phyloP scores from a whole-genome alignment of 257 asterid genomes.

The Thymus quinquecostatus region DNA sequence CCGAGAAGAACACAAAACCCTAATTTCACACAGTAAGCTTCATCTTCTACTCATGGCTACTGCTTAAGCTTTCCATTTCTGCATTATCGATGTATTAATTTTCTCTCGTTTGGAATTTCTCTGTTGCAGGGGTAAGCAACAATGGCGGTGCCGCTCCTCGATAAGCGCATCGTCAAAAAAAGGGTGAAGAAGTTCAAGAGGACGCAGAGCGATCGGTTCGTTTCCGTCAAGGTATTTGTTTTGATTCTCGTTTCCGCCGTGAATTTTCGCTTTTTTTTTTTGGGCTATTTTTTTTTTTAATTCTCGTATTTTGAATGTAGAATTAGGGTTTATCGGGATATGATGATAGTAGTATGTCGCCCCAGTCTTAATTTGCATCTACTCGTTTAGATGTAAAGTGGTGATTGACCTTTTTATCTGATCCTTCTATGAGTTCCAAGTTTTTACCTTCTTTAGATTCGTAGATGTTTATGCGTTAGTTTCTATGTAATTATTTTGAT shows the following conservation, averaged over 20 bases:
- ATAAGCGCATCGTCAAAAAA: conserved; percentile 46
- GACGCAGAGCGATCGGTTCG: conserved; percentile 49
- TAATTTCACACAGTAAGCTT: conserved; percentile 29
- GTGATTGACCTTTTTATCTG: conserved; percentile 53
- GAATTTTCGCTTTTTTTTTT: too few species aligned
- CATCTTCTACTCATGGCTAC: neutral
- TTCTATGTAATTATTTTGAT: neutral
- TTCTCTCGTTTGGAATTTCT: conserved; percentile 1
- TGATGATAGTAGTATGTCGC: conserved; percentile 50
- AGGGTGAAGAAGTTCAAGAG: conserved; percentile 62
- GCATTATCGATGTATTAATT: neutral
- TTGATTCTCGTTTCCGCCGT: neutral
- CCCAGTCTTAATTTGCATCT: conserved; percentile 53
- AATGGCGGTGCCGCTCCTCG: conserved; percentile 61
- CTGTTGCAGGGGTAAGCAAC: conserved; percentile 28
- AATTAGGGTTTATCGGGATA: conserved; percentile 15
- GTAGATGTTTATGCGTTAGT: neutral
- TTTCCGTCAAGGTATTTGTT: conserved; percentile 50
- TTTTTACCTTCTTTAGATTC: neutral
- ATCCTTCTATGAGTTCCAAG: conserved; percentile 19
- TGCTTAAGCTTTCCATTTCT: neutral
- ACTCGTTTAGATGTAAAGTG: conserved; percentile 38
- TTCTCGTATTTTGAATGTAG: neutral
- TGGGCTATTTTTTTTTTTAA: too few species aligned
- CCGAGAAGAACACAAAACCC: conserved; percentile 40